Conservation (phyloP, 2,329 filamentous ascomycete genomes). For the Fusarium sp. region DNA sequence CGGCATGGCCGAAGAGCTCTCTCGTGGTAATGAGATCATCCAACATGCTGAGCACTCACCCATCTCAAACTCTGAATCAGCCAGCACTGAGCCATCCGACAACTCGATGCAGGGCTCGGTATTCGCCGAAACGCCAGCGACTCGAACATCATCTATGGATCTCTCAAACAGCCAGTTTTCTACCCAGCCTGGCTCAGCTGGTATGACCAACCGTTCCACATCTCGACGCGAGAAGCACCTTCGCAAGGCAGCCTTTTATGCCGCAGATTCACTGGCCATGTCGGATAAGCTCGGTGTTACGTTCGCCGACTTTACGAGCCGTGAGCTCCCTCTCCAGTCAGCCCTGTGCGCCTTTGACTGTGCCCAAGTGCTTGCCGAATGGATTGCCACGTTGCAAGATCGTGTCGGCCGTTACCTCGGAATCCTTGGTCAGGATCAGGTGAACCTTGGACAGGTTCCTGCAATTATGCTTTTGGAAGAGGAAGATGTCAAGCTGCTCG, state of each 20-base stretch:
- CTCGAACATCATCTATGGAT: slow-evolving; percentile 59
- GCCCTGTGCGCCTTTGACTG: slow-evolving; percentile 95
- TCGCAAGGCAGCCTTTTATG: slow-evolving; percentile 93
- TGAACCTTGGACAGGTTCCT: slow-evolving; percentile 81
- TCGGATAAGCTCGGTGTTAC: slow-evolving; percentile 85
- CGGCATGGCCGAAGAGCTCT: slow-evolving; percentile 86
- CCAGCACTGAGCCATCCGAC: slow-evolving; percentile 56
- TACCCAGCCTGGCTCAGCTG: slow-evolving; percentile 37
- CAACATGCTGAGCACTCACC: slow-evolving; percentile 74
- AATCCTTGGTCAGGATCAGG: slow-evolving; percentile 80
- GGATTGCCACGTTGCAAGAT: slow-evolving; percentile 91
- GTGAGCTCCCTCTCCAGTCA: slow-evolving; percentile 87
- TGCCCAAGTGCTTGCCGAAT: slow-evolving; percentile 91
- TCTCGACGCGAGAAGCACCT: slow-evolving; percentile 85
- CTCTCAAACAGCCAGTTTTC: slow-evolving; percentile 52
- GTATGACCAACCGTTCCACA: slow-evolving; percentile 54
- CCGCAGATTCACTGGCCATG: slow-evolving; percentile 88
- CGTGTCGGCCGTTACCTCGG: slow-evolving; percentile 90
- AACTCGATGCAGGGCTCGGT: slow-evolving; percentile 56
- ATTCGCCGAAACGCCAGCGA: slow-evolving; percentile 61
- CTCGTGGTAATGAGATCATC: slow-evolving; percentile 75
- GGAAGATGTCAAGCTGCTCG: slow-evolving; percentile 84
- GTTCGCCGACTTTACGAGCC: slow-evolving; percentile 81
- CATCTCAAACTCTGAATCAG: slow-evolving; percentile 56
- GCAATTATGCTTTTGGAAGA: slow-evolving; percentile 90